Evolutionary conservation across 2,329 filamentous ascomycete genomes (phyloP).

Genomic region (Orbilia ellipsospora): DNA sequence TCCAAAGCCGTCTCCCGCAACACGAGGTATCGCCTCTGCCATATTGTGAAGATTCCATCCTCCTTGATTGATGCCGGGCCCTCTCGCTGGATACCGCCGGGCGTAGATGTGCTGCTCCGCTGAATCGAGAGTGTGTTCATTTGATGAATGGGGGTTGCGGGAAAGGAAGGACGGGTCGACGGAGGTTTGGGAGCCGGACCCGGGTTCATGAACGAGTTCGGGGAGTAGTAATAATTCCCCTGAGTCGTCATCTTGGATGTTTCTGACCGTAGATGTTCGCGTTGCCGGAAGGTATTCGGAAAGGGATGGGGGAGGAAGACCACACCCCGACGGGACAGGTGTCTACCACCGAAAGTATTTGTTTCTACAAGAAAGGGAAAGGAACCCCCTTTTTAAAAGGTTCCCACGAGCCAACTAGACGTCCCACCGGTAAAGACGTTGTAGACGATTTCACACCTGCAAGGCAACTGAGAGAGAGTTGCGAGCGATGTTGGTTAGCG

Average conservation of each 20-base stretch:
- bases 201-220: slow-evolving; percentile 52
- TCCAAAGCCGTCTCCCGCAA: slow-evolving; percentile 92
- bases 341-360: slow-evolving; percentile 24
- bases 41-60: slow-evolving; percentile 84
- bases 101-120: slow-evolving; percentile 23
- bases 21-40: slow-evolving; percentile 92
- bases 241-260: slow-evolving; percentile 39
- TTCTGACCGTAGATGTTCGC: slow-evolving; percentile 13
- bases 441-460: slow-evolving; percentile 30
- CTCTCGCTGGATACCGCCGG: slow-evolving; percentile 41
- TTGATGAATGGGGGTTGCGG: slow-evolving; percentile 47
- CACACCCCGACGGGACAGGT: slow-evolving; percentile 9
- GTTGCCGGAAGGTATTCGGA: slow-evolving; percentile 2
- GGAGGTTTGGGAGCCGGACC: slow-evolving; percentile 52
- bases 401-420: background rate
- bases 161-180: slow-evolving; percentile 38
- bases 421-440: slow-evolving; percentile 20
- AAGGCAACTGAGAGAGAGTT: slow-evolving; percentile 21
- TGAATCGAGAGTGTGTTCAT: slow-evolving; percentile 52
- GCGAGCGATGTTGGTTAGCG: slow-evolving; percentile 41
- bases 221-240: slow-evolving; percentile 50
- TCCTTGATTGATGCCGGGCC: slow-evolving; percentile 75
- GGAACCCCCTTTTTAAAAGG: background rate
- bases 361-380: background rate
- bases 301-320: slow-evolving; percentile 24